Conservation (phyloP, 2,329 filamentous ascomycete genomes). For the Colletotrichum incanum region DNA sequence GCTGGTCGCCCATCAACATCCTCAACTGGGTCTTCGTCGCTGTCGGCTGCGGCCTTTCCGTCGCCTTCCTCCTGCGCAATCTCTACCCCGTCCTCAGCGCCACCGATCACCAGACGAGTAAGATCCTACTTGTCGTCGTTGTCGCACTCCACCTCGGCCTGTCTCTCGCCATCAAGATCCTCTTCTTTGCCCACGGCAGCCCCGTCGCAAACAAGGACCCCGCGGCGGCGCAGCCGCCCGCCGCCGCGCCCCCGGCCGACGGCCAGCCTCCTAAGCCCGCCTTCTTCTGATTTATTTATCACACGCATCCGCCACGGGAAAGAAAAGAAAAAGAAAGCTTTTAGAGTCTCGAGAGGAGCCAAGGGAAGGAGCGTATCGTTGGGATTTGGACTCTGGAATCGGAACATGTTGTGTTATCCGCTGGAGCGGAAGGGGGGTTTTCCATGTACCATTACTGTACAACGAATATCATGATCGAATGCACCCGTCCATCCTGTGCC, state of each 20-base stretch:
- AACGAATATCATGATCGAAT: constrained; percentile 38
- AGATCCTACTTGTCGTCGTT: constrained; percentile 87
- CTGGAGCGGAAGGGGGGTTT: not conserved
- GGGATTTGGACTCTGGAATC: constrained; percentile 4
- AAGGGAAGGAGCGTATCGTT: not conserved
- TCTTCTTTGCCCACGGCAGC: constrained; percentile 92
- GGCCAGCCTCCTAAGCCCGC: constrained; percentile 29
- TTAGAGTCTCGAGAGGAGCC: not conserved
- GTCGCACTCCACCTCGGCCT: constrained; percentile 90
- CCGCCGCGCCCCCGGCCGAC: constrained; percentile 33
- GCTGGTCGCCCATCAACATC: constrained; percentile 87
- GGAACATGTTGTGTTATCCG: constrained; percentile 14
- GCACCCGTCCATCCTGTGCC: not conserved
- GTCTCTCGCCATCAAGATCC: constrained; percentile 92
- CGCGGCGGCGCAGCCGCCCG: constrained; percentile 28
- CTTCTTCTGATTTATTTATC: constrained; percentile 27
- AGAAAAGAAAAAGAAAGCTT: too few species aligned
- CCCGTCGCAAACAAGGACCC: constrained; percentile 52
- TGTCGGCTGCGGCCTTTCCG: constrained; percentile 86
- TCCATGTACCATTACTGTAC: constrained; percentile 35
- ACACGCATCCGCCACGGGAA: not conserved
- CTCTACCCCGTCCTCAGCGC: constrained; percentile 93
- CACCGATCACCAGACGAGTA: constrained; percentile 92
- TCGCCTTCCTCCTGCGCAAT: constrained; percentile 87
- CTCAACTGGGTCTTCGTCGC: constrained; percentile 96